phyloP scores from a whole-genome alignment of 345 rosid genomes.

The Schrenkiella parvula region DNA sequence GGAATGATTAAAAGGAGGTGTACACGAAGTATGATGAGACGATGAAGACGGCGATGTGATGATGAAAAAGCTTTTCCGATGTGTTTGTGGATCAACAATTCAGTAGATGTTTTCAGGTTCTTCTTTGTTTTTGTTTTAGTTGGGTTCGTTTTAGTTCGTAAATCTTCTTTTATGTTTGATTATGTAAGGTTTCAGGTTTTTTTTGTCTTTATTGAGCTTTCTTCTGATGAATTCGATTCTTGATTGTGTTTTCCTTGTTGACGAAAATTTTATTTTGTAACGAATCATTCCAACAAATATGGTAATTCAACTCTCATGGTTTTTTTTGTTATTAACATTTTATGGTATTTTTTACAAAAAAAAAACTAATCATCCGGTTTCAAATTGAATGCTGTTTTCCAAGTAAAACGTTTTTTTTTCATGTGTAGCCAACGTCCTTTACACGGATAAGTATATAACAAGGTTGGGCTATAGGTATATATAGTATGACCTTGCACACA shows the following conservation, averaged over 20 bases:
- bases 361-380: neutral
- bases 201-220: constrained; percentile 7
- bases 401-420: neutral
- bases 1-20: constrained; percentile 4
- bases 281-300: neutral
- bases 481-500: neutral
- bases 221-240: constrained; percentile 15
- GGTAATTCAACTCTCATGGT: neutral
- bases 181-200: constrained; percentile 15
- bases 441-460: neutral
- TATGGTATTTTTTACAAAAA: neutral
- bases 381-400: neutral
- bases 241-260: neutral
- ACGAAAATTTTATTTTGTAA: neutral
- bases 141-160: neutral
- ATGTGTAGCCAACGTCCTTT: neutral
- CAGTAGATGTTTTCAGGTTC: constrained; percentile 26
- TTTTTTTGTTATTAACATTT: neutral
- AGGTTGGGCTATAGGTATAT: neutral
- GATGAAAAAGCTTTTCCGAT: constrained; percentile 12
- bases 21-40: neutral
- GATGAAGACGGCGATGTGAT: constrained; percentile 14
- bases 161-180: constrained; percentile 19
- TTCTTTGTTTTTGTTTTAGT: neutral
- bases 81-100: constrained; percentile 24